Base-by-base conservation (phyloP, 2,329 filamentous ascomycete genomes). In the Colletotrichum sp. region DNA sequence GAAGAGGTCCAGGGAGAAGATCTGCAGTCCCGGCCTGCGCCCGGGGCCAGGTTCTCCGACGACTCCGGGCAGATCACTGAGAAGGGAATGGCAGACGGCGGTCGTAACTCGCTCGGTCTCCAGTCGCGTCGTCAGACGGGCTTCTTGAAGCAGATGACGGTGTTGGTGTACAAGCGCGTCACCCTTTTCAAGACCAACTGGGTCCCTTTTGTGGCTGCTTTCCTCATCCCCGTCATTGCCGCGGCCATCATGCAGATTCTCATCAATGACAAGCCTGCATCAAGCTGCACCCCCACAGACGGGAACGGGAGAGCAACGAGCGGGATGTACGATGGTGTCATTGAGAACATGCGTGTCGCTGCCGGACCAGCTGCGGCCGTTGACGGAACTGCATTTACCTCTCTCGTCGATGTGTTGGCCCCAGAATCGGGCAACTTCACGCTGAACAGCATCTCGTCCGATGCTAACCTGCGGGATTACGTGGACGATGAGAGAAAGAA, bases 161-260 rank as follows among this genome's bases (percentile, higher is more conserved):
- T 98, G 2, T 86, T 98, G 12, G 95, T 98, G 82, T 86, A 88
- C 70, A 98, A 98, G 84, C 91, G 96, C 44, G 86, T 92, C 76
- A 95, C 92, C 0, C 94, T 98, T 30, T 88, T 98, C 70, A 93
- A 94, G 80, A 90, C 94, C 34, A 98, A 96, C 81, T 95, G 92
- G 84, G 87, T 96, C 55, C 94, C 95, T 0, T 96, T 96, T 73
- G 82, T 93, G 9, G 92, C 92, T 3, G 95, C 95, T 1, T 89
- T 98, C 49, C 79, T 95, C 1, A 91, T 98, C 12, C 96, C 96
- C 0, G 91, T 98, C 69, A 87, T 95, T 70, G 94, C 95, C 0
- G 94, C 95, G 12, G 95, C 93, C 1, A 86, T 98, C 18, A 95
- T 96, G 0, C 95, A 94, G 5, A 88, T 98, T 2, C 96, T 96